A percentile compares a stretch with the other conserved stretches of the same genome.
These are phyloP conservation scores for Coemansia reversa DNA, from an alignment of 192 early-diverging fungal genomes.

Conservation along the genomic window DNA sequence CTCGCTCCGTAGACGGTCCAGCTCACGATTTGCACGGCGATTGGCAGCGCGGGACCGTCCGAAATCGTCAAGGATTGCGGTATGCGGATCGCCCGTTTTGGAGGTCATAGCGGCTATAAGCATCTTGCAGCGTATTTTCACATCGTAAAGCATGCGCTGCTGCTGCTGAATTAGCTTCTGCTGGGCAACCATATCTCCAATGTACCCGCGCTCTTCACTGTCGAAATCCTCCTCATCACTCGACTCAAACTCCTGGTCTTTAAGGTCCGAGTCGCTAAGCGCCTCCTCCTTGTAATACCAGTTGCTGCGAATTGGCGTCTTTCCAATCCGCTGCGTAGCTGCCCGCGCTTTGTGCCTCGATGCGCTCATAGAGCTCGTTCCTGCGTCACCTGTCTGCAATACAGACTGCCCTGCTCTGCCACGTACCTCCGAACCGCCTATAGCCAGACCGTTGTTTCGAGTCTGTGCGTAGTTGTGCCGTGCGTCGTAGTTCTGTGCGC, in stretches of 20 bases:
- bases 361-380: slow-evolving; percentile 33
- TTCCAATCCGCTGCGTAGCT: slow-evolving; percentile 14
- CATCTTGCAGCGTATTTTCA: slow-evolving; percentile 40
- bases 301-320: slow-evolving; percentile 50
- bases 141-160: slow-evolving; percentile 47
- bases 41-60: slow-evolving; percentile 46
- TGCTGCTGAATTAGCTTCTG: slow-evolving; percentile 53
- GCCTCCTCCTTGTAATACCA: slow-evolving; percentile 42
- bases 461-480: no score
- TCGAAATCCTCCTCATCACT: slow-evolving; percentile 53
- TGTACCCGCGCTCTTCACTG: slow-evolving; percentile 27
- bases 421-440: no score
- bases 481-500: no score
- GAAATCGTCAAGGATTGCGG: slow-evolving; percentile 21
- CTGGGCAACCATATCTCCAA: slow-evolving; percentile 49
- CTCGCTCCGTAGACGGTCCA: slow-evolving; percentile 24
- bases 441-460: no score
- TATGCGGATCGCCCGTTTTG: slow-evolving; percentile 27
- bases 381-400: slow-evolving; percentile 14
- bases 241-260: slow-evolving; percentile 46
- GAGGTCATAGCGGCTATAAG: slow-evolving; percentile 25
- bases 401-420: slow-evolving; percentile 6
- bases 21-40: slow-evolving; percentile 37
- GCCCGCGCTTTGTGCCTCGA: slow-evolving; percentile 24
- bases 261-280: slow-evolving; percentile 42